Conservation (phyloP, 2,329 filamentous ascomycete species). For the Colletotrichum magnum region DNA sequence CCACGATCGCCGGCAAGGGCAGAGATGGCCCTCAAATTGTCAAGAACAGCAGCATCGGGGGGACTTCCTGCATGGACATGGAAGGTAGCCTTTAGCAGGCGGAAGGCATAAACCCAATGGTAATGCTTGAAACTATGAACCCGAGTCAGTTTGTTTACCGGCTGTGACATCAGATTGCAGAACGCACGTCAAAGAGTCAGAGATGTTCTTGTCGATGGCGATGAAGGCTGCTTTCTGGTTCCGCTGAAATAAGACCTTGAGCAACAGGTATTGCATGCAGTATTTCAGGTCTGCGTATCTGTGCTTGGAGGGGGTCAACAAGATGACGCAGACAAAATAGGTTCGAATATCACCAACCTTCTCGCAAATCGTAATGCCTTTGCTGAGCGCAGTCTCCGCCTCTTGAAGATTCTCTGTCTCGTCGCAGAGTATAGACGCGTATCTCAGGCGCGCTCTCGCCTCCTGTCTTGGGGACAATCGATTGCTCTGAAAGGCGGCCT, state of each 20-base stretch:
- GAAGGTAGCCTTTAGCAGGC: conserved; percentile 79
- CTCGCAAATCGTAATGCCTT: conserved; percentile 79
- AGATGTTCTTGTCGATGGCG: conserved; percentile 77
- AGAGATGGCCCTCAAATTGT: conserved; percentile 77
- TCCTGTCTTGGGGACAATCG: conserved; percentile 76
- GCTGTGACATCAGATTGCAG: no score
- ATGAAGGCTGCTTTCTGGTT: conserved; percentile 82
- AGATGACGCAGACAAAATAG: background rate
- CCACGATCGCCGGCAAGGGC: conserved; percentile 70
- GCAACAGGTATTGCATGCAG: conserved; percentile 80
- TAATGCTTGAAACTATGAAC: conserved; percentile 71
- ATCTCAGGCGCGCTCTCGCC: conserved; percentile 77
- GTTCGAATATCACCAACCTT: conserved; percentile 60
- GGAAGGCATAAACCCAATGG: conserved; percentile 83
- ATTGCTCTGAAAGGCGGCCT: conserved; percentile 75
- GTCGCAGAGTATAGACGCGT: conserved; percentile 79
- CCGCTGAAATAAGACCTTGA: conserved; percentile 78
- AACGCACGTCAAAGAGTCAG: conserved; percentile 75
- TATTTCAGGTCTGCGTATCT: conserved; percentile 79
- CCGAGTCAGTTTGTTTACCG: conserved; percentile 9
- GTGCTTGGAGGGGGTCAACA: conserved; percentile 55
- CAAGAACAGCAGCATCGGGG: conserved; percentile 74
- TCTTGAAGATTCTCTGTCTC: conserved; percentile 84
- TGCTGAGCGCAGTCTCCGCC: conserved; percentile 79
- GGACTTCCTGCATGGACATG: conserved; percentile 73